phyloP scores from a whole-genome alignment of 495 filamentous ascomycete species.

The Annulohypoxylon nitens region DNA sequence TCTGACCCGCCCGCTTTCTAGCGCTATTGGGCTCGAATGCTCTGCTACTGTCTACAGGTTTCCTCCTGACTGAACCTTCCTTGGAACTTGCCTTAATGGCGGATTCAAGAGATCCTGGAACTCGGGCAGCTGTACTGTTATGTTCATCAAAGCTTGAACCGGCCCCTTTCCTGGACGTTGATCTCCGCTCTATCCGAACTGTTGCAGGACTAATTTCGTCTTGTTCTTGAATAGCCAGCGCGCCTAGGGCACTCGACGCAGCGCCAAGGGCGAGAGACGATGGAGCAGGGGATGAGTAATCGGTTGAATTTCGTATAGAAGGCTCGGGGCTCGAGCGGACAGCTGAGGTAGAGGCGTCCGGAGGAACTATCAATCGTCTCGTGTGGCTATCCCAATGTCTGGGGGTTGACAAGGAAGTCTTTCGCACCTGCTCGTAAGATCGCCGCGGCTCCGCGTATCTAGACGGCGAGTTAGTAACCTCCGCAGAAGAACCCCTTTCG shows the following conservation, averaged over 20 bases:
- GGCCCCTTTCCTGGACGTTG: conserved; percentile 26
- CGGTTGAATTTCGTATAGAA: conserved; percentile 43
- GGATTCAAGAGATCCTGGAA: conserved; percentile 23
- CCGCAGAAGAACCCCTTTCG: conserved; percentile 37
- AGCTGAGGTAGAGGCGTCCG: conserved; percentile 44
- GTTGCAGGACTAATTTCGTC: conserved; percentile 28
- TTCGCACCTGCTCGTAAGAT: conserved; percentile 46
- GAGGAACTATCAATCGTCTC: conserved; percentile 54
- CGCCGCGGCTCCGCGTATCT: conserved; percentile 29
- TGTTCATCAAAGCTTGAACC: conserved; percentile 27
- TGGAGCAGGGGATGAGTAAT: conserved; percentile 43
- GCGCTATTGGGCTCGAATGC: conserved; percentile 43
- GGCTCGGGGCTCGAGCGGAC: conserved; percentile 43
- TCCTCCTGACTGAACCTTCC: conserved; percentile 32
- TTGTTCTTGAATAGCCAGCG: conserved; percentile 50
- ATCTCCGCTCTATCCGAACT: conserved; percentile 29
- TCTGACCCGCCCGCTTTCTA: conserved; percentile 34
- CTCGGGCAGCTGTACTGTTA: conserved; percentile 27
- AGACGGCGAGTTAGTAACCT: conserved; percentile 28
- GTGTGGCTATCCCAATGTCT: conserved; percentile 62
- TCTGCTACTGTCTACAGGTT: conserved; percentile 24
- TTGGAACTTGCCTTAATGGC: conserved; percentile 22
- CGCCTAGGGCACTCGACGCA: conserved; percentile 61
- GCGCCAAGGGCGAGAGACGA: conserved; percentile 60
- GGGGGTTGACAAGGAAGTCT: conserved; percentile 44